phyloP scores from a whole-genome alignment of 73 alveolate species.

The Stentor coeruleus region DNA sequence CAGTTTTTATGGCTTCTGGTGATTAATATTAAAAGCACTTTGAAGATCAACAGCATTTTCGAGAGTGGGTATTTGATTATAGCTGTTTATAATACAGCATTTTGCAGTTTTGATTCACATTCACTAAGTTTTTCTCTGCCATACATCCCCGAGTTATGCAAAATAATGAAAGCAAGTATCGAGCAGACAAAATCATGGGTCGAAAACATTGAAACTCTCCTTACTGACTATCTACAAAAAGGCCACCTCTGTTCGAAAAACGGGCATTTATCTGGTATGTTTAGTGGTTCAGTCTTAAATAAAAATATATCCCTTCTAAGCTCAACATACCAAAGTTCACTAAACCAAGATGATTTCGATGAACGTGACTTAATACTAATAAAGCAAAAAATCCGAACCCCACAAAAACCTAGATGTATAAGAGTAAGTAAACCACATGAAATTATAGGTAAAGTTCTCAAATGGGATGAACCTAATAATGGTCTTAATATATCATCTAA shows the following conservation, averaged over 20 bases:
- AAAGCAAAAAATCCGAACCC: neutral
- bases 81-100: neutral
- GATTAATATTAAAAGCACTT: neutral
- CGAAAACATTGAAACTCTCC: neutral
- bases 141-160: neutral
- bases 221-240: neutral
- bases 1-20: neutral
- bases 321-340: neutral
- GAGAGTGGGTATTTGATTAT: neutral
- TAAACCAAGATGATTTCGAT: neutral
- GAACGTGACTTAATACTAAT: neutral
- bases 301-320: neutral
- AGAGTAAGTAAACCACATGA: neutral
- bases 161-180: neutral
- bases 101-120: neutral
- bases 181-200: neutral
- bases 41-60: neutral
- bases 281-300: neutral
- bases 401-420: neutral
- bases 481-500: neutral
- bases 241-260: neutral
- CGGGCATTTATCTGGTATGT: neutral
- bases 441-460: neutral
- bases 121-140: neutral
- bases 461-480: conserved; percentile 1